Evolutionary conservation across 2,329 filamentous ascomycete genomes (phyloP).

Genomic region (Gnomoniopsis sp.): DNA sequence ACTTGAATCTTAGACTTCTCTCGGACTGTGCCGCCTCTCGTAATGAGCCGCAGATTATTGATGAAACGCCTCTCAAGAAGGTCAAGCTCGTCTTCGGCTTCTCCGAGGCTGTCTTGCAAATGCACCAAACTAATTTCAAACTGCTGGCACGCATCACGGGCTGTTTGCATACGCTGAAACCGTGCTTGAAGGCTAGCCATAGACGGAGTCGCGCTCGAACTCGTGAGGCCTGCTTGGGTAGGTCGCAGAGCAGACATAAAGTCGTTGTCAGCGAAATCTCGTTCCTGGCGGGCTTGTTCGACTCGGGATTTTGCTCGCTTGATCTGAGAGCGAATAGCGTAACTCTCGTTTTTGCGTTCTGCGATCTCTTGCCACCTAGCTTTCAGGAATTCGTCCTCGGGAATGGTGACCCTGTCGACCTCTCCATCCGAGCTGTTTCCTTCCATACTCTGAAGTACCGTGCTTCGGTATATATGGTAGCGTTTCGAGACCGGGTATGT

Average conservation of each 20-base stretch:
- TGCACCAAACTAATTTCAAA: constrained; percentile 33
- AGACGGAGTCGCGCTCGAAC: background rate
- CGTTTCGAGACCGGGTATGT: background rate
- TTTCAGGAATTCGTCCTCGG: background rate
- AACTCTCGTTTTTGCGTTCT: constrained; percentile 22
- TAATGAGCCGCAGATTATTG: constrained; percentile 19
- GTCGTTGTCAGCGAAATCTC: constrained; percentile 9
- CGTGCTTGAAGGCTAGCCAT: background rate
- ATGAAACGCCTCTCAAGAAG: constrained; percentile 36
- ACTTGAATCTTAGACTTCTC: background rate
- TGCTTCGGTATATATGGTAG: background rate
- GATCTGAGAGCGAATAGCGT: constrained; percentile 1
- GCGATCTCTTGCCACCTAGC: constrained; percentile 21
- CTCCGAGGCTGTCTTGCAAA: constrained; percentile 32
- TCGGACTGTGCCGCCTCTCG: constrained; percentile 7
- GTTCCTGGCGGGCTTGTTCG: background rate
- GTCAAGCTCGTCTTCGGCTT: constrained; percentile 13
- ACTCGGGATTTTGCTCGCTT: background rate
- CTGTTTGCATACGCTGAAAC: constrained; percentile 11
- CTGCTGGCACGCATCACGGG: constrained; percentile 3
- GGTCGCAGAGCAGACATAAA: constrained; percentile 15
- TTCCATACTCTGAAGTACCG: background rate
- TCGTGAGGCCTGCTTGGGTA: background rate
- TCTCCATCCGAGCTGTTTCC: background rate
- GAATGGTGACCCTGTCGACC: background rate